Conservation (phyloP, 2,329 filamentous ascomycete genomes). For the Zymoseptoria crescenta region DNA sequence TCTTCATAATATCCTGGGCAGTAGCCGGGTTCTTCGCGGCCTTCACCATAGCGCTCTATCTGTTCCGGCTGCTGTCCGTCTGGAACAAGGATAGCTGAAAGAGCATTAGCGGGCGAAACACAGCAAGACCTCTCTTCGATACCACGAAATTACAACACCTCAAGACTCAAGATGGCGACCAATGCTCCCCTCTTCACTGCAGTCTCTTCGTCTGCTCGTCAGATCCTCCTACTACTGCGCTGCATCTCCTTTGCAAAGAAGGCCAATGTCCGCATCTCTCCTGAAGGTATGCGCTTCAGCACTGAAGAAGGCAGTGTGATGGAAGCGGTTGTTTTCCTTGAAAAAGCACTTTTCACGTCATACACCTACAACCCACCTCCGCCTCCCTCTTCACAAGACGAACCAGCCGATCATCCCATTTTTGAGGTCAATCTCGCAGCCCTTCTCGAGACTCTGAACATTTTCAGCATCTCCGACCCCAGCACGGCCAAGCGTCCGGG, state of each 20-base stretch:
- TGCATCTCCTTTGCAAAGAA: constrained; percentile 55
- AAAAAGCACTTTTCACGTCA: constrained; percentile 79
- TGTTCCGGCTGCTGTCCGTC: constrained; percentile 4
- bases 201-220: constrained; percentile 68
- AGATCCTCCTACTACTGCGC: constrained; percentile 58
- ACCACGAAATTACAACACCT: not conserved
- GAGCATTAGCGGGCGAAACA: not conserved
- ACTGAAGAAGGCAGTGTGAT: constrained; percentile 84
- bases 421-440: constrained; percentile 85
- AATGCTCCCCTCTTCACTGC: constrained; percentile 58
- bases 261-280: constrained; percentile 67
- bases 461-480: constrained; percentile 64
- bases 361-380: constrained; percentile 59
- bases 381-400: constrained; percentile 32
- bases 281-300: constrained; percentile 77
- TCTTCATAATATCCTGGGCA: constrained; percentile 19
- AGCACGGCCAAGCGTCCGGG: constrained; percentile 27
- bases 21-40: constrained; percentile 17
- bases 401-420: constrained; percentile 47
- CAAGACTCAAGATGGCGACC: constrained; percentile 29
- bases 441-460: constrained; percentile 87
- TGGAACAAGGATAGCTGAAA: not conserved
- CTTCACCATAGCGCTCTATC: constrained; percentile 8
- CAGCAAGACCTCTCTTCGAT: not conserved
- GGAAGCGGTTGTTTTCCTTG: constrained; percentile 81